These are phyloP conservation scores for Sungouiozyma ichnusensis DNA, from an alignment of 805 yeast genomes.

Conservation along the genomic window DNA sequence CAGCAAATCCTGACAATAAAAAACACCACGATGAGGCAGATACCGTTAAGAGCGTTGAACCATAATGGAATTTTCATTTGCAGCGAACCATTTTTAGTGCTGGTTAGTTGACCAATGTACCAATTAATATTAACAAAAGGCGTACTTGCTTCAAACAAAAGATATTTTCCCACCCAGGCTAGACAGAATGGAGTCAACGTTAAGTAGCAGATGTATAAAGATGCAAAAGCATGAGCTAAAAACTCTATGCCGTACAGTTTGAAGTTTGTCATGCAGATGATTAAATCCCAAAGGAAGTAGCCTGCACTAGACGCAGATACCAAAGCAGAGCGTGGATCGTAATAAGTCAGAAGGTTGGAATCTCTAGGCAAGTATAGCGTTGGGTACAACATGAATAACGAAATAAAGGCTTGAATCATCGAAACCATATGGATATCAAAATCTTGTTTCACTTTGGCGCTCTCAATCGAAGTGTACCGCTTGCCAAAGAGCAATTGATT, in stretches of 20 bases:
- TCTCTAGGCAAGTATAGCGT: constrained; percentile 39
- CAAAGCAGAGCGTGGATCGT: constrained; percentile 66
- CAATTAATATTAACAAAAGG: constrained; percentile 94
- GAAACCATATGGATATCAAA: constrained; percentile 89
- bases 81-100: constrained; percentile 31
- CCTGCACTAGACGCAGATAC: constrained; percentile 67
- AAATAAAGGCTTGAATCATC: constrained; percentile 66
- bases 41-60: constrained; percentile 57
- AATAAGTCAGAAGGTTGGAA: constrained; percentile 50
- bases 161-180: constrained; percentile 73
- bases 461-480: constrained; percentile 39
- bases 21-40: constrained; percentile 56
- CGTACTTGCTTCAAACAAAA: constrained; percentile 79
- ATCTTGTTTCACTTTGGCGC: constrained; percentile 44
- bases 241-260: constrained; percentile 72
- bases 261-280: constrained; percentile 54
- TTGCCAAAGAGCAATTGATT: constrained; percentile 41
- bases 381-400: constrained; percentile 52
- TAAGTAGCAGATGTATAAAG: constrained; percentile 59
- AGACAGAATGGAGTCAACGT: constrained; percentile 65
- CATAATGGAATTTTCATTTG: constrained; percentile 36
- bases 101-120: constrained; percentile 74
- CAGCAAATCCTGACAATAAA: constrained; percentile 71
- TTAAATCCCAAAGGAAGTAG: constrained; percentile 84
- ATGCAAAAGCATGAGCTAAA: constrained; percentile 73